A percentile compares a stretch with the other conserved stretches of the same genome.
Conservation (phyloP, 192 early-diverging fungal species). For the Coemansia sp. region DNA sequence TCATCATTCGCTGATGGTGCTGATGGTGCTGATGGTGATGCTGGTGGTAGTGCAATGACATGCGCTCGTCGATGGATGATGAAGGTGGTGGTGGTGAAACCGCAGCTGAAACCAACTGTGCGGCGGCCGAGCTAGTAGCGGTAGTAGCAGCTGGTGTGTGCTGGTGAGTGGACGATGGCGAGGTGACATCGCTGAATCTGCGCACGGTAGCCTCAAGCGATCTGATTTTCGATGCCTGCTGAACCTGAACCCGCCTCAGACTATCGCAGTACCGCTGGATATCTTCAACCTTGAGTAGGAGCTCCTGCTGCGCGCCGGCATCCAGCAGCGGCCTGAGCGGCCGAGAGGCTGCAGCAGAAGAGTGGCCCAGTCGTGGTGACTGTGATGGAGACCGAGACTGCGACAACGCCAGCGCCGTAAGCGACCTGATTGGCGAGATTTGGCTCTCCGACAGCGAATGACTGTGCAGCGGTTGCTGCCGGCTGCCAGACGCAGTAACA, state of each 20-base stretch:
- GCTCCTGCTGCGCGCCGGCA: conserved; percentile 4
- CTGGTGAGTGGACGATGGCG: background rate
- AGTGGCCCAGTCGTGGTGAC: background rate
- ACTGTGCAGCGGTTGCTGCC: conserved; percentile 8
- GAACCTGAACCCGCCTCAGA: conserved; percentile 31
- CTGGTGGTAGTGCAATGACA: conserved; percentile 5
- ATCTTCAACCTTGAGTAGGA: conserved; percentile 17
- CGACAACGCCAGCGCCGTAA: conserved; percentile 43
- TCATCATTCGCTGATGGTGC: conserved; percentile 9
- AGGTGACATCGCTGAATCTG: conserved; percentile 5
- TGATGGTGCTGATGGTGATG: conserved; percentile 18
- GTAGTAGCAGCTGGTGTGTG: background rate
- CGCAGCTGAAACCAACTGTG: conserved; percentile 3
- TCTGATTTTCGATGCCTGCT: conserved; percentile 28
- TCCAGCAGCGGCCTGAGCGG: background rate
- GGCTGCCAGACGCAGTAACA: background rate
- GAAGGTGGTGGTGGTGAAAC: background rate
- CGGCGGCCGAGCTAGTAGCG: background rate
- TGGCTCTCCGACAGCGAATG: conserved; percentile 25
- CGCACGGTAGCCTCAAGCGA: conserved; percentile 26
- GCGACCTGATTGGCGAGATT: conserved; percentile 36
- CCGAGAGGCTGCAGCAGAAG: background rate
- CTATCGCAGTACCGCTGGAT: conserved; percentile 35
- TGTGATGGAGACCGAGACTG: conserved; percentile 6
- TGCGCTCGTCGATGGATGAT: conserved; percentile 7